phyloP scores from a whole-genome alignment of 169 alveolate species.

The Cytauxzoon felis region DNA sequence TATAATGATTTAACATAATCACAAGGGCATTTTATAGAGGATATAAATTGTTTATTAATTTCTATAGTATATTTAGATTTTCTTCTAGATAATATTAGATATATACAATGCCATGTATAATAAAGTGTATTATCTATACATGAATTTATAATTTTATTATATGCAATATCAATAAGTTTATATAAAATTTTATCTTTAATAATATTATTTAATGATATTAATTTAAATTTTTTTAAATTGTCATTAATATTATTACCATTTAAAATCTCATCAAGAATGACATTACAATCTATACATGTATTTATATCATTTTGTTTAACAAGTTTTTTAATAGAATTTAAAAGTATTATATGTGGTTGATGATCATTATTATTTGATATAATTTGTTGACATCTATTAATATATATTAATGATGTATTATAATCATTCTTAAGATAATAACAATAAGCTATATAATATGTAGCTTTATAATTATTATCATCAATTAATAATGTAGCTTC shows the following conservation, averaged over 20 bases:
- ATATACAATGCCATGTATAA: constrained; percentile 9
- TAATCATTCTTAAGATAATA: constrained; percentile 11
- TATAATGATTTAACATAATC: no score
- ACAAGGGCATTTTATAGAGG: no score
- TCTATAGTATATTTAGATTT: neutral
- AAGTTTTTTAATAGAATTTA: neutral
- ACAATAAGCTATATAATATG: constrained; percentile 30
- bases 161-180: constrained; percentile 9
- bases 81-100: constrained; percentile 13
- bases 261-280: constrained; percentile 4
- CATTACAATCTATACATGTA: constrained; percentile 3
- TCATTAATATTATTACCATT: constrained; percentile 2
- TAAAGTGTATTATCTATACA: constrained; percentile 1
- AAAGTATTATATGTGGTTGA: constrained; percentile 36
- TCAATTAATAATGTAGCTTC: constrained; percentile 27
- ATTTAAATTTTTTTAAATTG: constrained; percentile 26
- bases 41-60: neutral
- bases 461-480: constrained; percentile 55
- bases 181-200: constrained; percentile 7
- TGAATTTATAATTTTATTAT: neutral
- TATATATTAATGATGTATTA: constrained; percentile 12
- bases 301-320: neutral
- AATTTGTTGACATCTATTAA: constrained; percentile 45
- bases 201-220: neutral
- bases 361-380: constrained; percentile 4